Base-by-base conservation (phyloP, 257 asterid genomes). In the Salvia splendens region DNA sequence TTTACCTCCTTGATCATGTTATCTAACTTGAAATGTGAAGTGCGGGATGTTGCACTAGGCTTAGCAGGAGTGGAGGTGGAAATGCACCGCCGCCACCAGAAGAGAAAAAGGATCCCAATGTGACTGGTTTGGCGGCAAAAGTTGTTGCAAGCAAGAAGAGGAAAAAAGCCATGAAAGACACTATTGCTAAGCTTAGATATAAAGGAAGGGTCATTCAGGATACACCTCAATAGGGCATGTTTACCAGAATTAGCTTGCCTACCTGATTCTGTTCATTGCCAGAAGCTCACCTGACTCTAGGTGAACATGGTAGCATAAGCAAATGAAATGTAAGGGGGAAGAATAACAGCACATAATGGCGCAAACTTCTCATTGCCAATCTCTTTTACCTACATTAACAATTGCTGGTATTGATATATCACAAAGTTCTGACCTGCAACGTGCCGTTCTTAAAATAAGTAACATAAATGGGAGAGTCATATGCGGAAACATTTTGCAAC, bases 131-230 rank as follows among this genome's bases (percentile, higher is more conserved):
- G 43, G 65, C 66, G 17, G 98, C 96, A 10, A 89, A 92, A 69
- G 75, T 92, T 20, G 49, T 92, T 67, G 97, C 98, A 24, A 87
- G 89, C 84, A 92, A 87, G 85, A 92, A 75, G 85, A 89, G 97
- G 74, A 92, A 85, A 76, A 95, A 92, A 61, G 96, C 91, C 74
- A 81, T 92, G 98, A 81, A 83, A 81, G 89, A 89, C 33, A 49
- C 80, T 28, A 73, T 85, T 8, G 81, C 85, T n/a, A 84, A 83
- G 85, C 75, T 83, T 40, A 83, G 83, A 73, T 91, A 82, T 48
- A 82, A 74, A 59, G 98, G 95, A 17, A 86, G 86, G 75, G 20
- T 49, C 67, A 73, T 81, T 55, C 28, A 76, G 35, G 78, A 78
- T 49, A 84, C 83, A 46, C 52, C 87, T 71, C 17, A 75, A 72